Base-by-base conservation (phyloP, 2,329 filamentous ascomycete genomes). In the Xenoacremonium recifei region DNA sequence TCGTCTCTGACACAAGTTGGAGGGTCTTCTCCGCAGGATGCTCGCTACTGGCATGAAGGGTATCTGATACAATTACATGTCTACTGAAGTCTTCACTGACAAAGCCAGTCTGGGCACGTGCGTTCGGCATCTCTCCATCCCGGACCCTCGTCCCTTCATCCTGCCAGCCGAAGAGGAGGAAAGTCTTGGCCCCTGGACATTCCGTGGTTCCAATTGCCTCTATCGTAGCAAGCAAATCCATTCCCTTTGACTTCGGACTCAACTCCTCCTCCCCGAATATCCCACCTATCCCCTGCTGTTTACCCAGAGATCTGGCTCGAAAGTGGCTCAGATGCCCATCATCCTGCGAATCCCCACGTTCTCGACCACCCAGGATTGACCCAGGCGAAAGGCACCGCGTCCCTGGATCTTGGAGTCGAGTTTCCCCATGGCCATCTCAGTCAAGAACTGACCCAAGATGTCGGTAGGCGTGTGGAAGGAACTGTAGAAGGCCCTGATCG, bases 371-470 rank as follows among this genome's bases (percentile, higher is more conserved):
- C 59, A 57, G n/a, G 65, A 60, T 5, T 58, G 52, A 2, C 67
- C 66, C 19, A 71, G 33, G 42, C 46, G 56, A 33, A 64, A 59
- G 1, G 69, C 50, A 1, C 63, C 64, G 4, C 50, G 41, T 0
- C 60, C 62, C 11, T 57, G 52, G 4, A 60, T 31, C 45, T 53
- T 49, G 3, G 21, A 43, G 19, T 60, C 58, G 18, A 60, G 10
- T 37, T 47, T 54, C 5, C 73, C 73, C 64, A 71, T 67, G 0
- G 73, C 73, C 63, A 73, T 60, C 47, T 70, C 65, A 0, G 67
- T 61, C 45, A 77, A 37, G 21, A 75, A 73, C 11, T 50, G 45
- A 2, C 74, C 74, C 19, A 77, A 57, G 2, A 60, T 55, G 30
- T 60, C 57, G 2, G 75, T 77, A 5, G 75, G 73, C 35, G 69